Base-by-base conservation (phyloP, 139 green algal species). In the Ettlia oleoabundans region DNA sequence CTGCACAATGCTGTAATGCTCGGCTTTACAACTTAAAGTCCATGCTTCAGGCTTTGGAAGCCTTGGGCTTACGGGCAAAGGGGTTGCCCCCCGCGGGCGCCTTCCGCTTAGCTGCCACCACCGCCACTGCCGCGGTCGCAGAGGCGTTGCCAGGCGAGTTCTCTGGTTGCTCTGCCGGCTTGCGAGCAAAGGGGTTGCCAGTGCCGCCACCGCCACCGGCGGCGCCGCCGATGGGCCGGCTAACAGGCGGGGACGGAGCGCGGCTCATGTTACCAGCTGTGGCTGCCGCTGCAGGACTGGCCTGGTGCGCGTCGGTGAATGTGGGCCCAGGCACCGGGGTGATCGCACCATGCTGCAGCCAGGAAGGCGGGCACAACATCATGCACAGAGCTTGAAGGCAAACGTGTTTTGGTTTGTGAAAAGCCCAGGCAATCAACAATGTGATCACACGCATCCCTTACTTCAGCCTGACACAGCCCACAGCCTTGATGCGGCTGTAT, bases 71-170 rank as follows among this genome's bases (percentile, higher is more conserved):
- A 22, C 78, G 85, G 1, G 47, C 84, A 79, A 89, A 87, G 13
- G 85, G 76, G 74, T 90, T 87, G 58, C 76, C 74, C 38, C 51
- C 63, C 28, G 64, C 40, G 28, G 61, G 32, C 69, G 67, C 66
- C 70, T 88, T 88, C 52, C 81, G 73, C 75, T 88, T 88, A 28
- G 67, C 38, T 35, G 67, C 65, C 40, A 26, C 78, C 28, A 18
- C 78, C 10, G 67, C 77, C 37, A n/a, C n/a, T n/a, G n/a, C n/a
- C n/a, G n/a, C n/a, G n/a, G n/a, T 26, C 33, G 64, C 9, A 7
- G 43, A 37, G 2, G 76, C 76, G 32, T 65, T 74, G 43, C 64
- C 76, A 4, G 43, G 66, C 33, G 43, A 76, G 76, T 82, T 82
- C 24, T 77, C 65, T 1, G 66, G 30, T 18, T 24, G 33, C 47